A percentile compares a stretch with the other conserved stretches of the same genome.
phyloP scores from a whole-genome alignment of 768 basidiomycete species.

The Lactarius hengduanensis region DNA sequence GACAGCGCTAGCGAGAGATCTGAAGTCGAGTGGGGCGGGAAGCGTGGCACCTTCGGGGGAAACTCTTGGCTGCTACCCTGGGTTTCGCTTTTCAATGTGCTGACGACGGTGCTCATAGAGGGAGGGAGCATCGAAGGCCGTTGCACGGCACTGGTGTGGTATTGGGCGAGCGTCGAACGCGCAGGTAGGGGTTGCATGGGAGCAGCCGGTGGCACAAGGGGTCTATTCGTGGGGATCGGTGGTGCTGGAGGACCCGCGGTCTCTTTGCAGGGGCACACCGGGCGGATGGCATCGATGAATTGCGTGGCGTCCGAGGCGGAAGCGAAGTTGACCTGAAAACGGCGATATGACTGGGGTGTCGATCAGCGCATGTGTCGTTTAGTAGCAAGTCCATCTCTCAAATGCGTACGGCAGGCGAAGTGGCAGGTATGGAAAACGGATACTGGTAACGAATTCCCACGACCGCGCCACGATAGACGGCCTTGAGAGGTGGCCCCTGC shows the following conservation, averaged over 20 bases:
- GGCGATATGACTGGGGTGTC: slow-evolving; percentile 57
- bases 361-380: slow-evolving; percentile 5
- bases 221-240: slow-evolving; percentile 27
- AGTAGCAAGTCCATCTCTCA: background rate
- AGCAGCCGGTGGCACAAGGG: slow-evolving; percentile 25
- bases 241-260: slow-evolving; percentile 40
- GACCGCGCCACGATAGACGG: slow-evolving; percentile 69
- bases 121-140: slow-evolving; percentile 13
- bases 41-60: background rate
- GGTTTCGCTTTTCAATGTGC: background rate
- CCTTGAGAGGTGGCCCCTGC: slow-evolving; percentile 72
- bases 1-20: slow-evolving; percentile 17
- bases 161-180: background rate
- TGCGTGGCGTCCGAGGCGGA: slow-evolving; percentile 47
- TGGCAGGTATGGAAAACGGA: slow-evolving; percentile 37
- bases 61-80: slow-evolving; percentile 6
- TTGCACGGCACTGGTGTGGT: slow-evolving; percentile 4
- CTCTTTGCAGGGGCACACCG: slow-evolving; percentile 73
- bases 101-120: background rate
- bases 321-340: slow-evolving; percentile 73
- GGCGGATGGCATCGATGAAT: slow-evolving; percentile 61
- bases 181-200: slow-evolving; percentile 2
- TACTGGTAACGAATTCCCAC: slow-evolving; percentile 77
- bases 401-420: slow-evolving; percentile 18
- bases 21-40: slow-evolving; percentile 16